Evolutionary conservation across 1,284 basidiomycete genomes (phyloP), one percentile per base, ranked within the genome.

Genomic region (Rhodotorula sp.): DNA sequence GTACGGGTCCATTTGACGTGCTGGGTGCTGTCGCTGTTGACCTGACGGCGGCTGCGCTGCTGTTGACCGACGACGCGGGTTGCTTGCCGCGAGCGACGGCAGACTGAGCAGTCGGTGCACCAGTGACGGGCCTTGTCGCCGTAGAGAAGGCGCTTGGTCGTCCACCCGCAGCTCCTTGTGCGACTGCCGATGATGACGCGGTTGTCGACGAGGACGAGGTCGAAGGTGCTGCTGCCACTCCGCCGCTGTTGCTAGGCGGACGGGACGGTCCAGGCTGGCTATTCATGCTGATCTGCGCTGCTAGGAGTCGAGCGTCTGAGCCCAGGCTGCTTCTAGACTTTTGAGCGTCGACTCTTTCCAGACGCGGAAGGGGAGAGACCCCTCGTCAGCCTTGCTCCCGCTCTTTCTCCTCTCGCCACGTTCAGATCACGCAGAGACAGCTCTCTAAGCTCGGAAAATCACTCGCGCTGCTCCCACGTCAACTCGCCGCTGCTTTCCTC

Each of bases 61-160:
- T 16, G 26, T 5, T 56, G 47, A 43, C 10, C 39, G 39, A 43
- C 39, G 39, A 10, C 2, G 58, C 62, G 3, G 63, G 58, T 26
- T 69, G 64, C 47, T 69, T 65, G 46, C 68, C 63, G 15, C 57
- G 60, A 3, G 49, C 62, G 15, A 57, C 58, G 23, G 34, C n/a
- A 29, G 63, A 65, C 29, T 49, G 57, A 6, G 23, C 56, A 1
- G 26, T 7, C 21, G 51, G 8, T 1, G 47, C n/a, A n/a, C 47
- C 21, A 20, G 26, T 6, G 26, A 18, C 18, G 39, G 39, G 21
- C 21, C 8, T 10, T 29, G 29, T 26, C 6, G 47, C 16, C 31
- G 61, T n/a, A 5, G 69, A 52, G 46, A 70, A 70, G 10, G 68
- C 64, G 26, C 61, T 46, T 46, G 43, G 14, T 46, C 43, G n/a